Evolutionary conservation across 23 red algal genomes (phyloP).

Genomic region (Chondrus crispus): DNA sequence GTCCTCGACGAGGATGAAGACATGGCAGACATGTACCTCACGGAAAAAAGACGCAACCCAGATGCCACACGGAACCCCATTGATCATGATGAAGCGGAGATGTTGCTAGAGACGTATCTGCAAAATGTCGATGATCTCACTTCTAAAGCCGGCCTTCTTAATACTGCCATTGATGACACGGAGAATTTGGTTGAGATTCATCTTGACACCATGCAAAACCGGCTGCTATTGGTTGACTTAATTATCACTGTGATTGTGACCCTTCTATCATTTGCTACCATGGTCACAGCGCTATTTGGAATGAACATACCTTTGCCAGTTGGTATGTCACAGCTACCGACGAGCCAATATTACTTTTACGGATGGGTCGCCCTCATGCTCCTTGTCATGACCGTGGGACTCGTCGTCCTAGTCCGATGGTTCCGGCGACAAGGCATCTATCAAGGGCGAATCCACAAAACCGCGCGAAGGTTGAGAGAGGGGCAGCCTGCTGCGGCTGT

Average conservation of each 20-base stretch:
- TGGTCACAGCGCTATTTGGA: conserved; percentile 82
- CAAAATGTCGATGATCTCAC: conserved; percentile 82
- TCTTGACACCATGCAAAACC: conserved; percentile 91
- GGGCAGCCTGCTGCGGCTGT: neutral
- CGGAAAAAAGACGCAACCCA: conserved; percentile 66
- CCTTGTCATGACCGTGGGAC: conserved; percentile 21
- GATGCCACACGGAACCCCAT: conserved; percentile 39
- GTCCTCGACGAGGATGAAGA: conserved; percentile 91
- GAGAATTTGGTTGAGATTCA: conserved; percentile 85
- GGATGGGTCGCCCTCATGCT: conserved; percentile 40
- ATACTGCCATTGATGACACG: conserved; percentile 83
- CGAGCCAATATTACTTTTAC: conserved; percentile 55
- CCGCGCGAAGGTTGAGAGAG: neutral
- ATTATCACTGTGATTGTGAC: conserved; percentile 71
- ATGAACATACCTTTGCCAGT: conserved; percentile 88
- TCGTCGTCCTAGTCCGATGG: conserved; percentile 45
- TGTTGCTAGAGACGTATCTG: conserved; percentile 86
- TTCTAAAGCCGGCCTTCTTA: conserved; percentile 38
- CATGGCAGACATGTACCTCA: conserved; percentile 92
- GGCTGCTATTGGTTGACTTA: conserved; percentile 79
- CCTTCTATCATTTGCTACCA: conserved; percentile 54
- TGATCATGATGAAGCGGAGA: conserved; percentile 85
- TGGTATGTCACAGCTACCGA: conserved; percentile 38
- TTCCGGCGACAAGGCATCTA: conserved; percentile 41
- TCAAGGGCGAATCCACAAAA: neutral